phyloP scores from a whole-genome alignment of 1,284 basidiomycete species.

The Tilletia indica region DNA sequence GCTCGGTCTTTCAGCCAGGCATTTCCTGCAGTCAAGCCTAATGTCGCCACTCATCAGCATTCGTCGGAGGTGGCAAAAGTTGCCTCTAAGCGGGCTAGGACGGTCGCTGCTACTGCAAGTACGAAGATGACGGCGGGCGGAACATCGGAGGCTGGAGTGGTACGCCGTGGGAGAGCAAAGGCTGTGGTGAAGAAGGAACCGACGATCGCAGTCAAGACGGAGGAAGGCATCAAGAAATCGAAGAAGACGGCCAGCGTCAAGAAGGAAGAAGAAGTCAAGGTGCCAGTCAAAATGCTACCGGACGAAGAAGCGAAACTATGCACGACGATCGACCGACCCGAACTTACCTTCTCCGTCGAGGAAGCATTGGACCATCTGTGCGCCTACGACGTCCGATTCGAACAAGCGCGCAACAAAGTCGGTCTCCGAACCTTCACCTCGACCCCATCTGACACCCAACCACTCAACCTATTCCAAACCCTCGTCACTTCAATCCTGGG shows the following conservation, averaged over 20 bases:
- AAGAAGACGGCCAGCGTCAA: background rate
- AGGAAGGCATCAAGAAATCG: background rate
- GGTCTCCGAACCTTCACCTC: slow-evolving; percentile 8
- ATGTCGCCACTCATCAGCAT: no score
- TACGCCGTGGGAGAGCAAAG: background rate
- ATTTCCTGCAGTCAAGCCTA: background rate
- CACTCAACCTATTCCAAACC: slow-evolving; percentile 52
- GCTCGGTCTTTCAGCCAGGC: slow-evolving; percentile 9
- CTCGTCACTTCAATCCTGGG: slow-evolving; percentile 71
- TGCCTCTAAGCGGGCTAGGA: slow-evolving; percentile 3
- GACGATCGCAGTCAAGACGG: background rate
- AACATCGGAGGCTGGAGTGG: background rate
- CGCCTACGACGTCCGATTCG: slow-evolving; percentile 15
- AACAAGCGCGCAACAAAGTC: background rate
- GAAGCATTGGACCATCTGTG: slow-evolving; percentile 5
- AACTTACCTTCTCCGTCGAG: background rate
- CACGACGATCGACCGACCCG: background rate
- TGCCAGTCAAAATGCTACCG: background rate
- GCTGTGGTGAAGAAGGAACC: background rate
- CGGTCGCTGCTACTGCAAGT: background rate
- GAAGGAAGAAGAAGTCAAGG: slow-evolving; percentile 3
- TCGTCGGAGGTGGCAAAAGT: slow-evolving; percentile 1
- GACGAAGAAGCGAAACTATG: background rate
- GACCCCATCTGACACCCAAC: slow-evolving; percentile 60
- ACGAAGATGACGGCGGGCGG: background rate